Percentiles rank a stretch among this genome's conserved stretches.
Conservation (phyloP, 345 rosid genomes). For the Reutealis trisperma region DNA sequence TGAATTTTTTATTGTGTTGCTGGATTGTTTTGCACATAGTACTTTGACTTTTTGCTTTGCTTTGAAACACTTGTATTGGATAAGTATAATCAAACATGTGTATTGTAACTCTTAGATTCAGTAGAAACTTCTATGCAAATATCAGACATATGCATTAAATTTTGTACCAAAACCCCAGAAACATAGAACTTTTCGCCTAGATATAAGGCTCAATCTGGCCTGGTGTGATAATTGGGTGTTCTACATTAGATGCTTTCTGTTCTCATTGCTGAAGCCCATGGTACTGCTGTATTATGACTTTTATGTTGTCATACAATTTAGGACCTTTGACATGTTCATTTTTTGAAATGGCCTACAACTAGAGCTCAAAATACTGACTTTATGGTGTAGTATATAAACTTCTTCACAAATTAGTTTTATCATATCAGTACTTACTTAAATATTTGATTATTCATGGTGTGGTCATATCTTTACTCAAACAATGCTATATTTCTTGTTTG, state of each 20-base stretch:
- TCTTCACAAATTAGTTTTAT: background rate
- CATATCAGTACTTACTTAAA: background rate
- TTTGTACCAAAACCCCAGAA: background rate
- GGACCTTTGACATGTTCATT: background rate
- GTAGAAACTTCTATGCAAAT: background rate
- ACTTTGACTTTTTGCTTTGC: background rate
- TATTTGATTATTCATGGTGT: background rate
- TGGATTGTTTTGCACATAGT: background rate
- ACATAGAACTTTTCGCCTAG: background rate
- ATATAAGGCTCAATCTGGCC: background rate
- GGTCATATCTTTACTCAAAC: background rate
- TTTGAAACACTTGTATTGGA: background rate
- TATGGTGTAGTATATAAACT: background rate
- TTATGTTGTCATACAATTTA: background rate
- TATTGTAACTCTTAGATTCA: background rate
- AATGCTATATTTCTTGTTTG: conserved; percentile 11
- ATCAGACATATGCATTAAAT: background rate
- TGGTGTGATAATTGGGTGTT: background rate
- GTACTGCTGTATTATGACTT: background rate
- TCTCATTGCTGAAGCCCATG: background rate
- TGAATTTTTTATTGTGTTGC: background rate
- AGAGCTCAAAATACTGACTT: background rate
- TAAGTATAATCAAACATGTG: background rate
- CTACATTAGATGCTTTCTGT: background rate
- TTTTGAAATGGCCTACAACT: background rate